phyloP scores from a whole-genome alignment of 1,139 yeast species.

The Nakaseomyces glabratus region DNA sequence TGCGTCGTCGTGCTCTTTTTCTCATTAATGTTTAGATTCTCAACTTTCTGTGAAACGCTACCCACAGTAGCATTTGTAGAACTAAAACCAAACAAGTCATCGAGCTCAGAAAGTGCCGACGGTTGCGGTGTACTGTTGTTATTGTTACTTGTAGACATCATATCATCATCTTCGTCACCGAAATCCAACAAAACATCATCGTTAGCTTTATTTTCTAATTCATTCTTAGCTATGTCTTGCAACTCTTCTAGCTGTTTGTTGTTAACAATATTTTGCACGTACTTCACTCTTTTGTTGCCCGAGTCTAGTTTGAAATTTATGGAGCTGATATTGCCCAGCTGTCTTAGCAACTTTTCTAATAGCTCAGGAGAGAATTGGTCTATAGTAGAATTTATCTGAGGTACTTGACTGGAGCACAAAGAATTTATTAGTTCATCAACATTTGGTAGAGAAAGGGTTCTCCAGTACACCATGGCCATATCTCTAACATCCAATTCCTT shows the following conservation, averaged over 20 bases:
- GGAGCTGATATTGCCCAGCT: conserved; percentile 78
- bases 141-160: conserved; percentile 11
- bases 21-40: conserved; percentile 25
- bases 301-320: conserved; percentile 81
- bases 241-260: conserved; percentile 64
- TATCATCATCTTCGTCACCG: conserved; percentile 36
- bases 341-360: conserved; percentile 59
- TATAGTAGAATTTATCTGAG: conserved; percentile 64
- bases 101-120: conserved; percentile 48
- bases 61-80: conserved; percentile 11
- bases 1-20: conserved; percentile 28
- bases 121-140: conserved; percentile 28
- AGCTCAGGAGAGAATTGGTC: conserved; percentile 61
- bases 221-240: conserved; percentile 67
- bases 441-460: conserved; percentile 61
- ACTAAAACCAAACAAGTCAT: conserved; percentile 46
- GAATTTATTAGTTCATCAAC: conserved; percentile 23
- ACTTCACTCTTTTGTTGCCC: conserved; percentile 38
- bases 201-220: conserved; percentile 54
- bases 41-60: conserved; percentile 16
- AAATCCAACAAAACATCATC: conserved; percentile 82
- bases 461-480: conserved; percentile 91
- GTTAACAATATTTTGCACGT: conserved; percentile 31
- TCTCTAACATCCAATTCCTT: conserved; percentile 92
- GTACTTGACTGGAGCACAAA: conserved; percentile 42